A percentile compares a stretch with the other conserved stretches of the same genome.
Conservation (phyloP, 2,329 filamentous ascomycete species). For the Pseudovirgaria hyperparasitica region DNA sequence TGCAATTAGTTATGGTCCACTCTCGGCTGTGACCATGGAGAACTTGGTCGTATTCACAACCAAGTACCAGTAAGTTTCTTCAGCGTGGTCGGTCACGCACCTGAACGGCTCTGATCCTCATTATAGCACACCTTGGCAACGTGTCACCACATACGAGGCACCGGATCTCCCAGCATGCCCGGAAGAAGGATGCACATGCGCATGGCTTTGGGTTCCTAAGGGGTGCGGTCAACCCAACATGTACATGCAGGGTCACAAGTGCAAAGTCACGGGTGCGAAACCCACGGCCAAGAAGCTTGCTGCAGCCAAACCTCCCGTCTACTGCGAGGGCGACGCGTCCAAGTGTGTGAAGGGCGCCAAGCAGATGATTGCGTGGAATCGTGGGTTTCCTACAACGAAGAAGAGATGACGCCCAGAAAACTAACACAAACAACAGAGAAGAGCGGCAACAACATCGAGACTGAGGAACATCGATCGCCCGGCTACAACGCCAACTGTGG, state of each 20-base stretch:
- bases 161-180: constrained; percentile 26
- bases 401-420: background rate
- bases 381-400: background rate
- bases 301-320: constrained; percentile 27
- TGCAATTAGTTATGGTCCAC: constrained; percentile 37
- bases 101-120: too few species aligned
- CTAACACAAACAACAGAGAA: constrained; percentile 4
- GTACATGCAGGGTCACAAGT: constrained; percentile 39
- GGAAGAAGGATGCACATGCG: constrained; percentile 25
- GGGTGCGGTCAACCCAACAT: constrained; percentile 21
- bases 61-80: constrained; percentile 25
- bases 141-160: constrained; percentile 24
- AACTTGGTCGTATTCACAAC: constrained; percentile 41
- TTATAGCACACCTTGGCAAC: constrained; percentile 25
- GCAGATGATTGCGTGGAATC: constrained; percentile 39
- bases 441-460: constrained; percentile 14
- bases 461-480: constrained; percentile 7
- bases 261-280: constrained; percentile 33
- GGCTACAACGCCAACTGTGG: constrained; percentile 15
- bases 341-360: constrained; percentile 36
- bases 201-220: constrained; percentile 30
- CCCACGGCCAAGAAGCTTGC: constrained; percentile 31
- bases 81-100: too few species aligned
- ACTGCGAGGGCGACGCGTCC: constrained; percentile 28
- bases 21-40: constrained; percentile 35